Evolutionary conservation across 2,329 filamentous ascomycete genomes (phyloP), one percentile per base, ranked within the genome.

Genomic region (Chaetomiaceae sp.): DNA sequence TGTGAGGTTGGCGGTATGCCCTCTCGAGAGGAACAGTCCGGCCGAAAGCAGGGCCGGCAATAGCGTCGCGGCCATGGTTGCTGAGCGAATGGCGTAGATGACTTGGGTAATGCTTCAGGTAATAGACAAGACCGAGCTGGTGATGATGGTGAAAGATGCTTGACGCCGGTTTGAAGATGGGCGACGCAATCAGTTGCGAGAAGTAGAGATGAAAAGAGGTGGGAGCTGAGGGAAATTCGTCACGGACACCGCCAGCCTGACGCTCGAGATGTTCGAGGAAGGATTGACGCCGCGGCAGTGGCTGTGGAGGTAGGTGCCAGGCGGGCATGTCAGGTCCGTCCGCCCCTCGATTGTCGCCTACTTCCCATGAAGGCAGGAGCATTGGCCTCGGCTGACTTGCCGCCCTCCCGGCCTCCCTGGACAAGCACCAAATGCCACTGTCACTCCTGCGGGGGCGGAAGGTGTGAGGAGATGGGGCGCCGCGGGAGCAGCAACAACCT

Each of bases 21-120:
- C 51, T 29, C 43, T 12, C 4, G 37, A 47, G 57, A 55, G 42
- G 7, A 57, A 33, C 37, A 57, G 27, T 14, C 45, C 57, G 4
- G 51, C 40, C n/a, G 43, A 50, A 15, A 57, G 48, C 23, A 57
- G 22, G 2, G 39, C 25, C 7, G 40, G n/a, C 29, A 48, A n/a
- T 19, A 17, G 39, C 19, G 34, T 44, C 3, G 22, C 27, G 36
- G 27, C 14, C 45, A 52, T 49, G 44, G 23, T 37, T 44, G 43
- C 40, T 5, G 36, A 40, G 47, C 39, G 6, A 33, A 53, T 31
- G 27, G 27, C 27, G 27, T 7, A 9, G 27, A 31, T 31, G 27
- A 31, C 5, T 6, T 11, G 27, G 14, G 27, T 31, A 31, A 11
- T 53, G 40, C 9, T 45, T 17, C 37, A 42, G 14, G 27, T 49